Conservation (phyloP, 2,329 filamentous ascomycete genomes). For the Pseudocercospora fijiensis region DNA sequence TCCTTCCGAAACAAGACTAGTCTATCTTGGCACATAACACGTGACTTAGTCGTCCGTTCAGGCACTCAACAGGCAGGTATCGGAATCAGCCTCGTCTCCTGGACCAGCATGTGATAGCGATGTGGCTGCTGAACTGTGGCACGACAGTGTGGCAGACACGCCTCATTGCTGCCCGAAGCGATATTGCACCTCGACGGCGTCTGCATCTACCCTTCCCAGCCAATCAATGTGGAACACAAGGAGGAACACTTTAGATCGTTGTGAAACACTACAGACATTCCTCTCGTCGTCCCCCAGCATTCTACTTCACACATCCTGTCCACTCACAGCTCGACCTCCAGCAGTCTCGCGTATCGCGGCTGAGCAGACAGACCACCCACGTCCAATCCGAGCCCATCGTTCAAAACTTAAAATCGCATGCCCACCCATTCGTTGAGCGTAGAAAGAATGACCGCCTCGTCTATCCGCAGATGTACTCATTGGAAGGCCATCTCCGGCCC, state of each 20-base stretch:
- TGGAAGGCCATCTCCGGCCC: background rate
- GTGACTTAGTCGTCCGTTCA: background rate
- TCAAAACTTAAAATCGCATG: background rate
- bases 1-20: background rate
- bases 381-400: slow-evolving; percentile 3
- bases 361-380: background rate
- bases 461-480: slow-evolving; percentile 1
- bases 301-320: background rate
- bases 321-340: background rate
- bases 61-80: background rate
- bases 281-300: background rate
- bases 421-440: background rate
- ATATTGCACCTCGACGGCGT: background rate
- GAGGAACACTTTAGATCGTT: slow-evolving; percentile 1
- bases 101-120: background rate
- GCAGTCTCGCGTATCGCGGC: slow-evolving; percentile 3
- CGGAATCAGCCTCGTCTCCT: background rate
- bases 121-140: slow-evolving; percentile 5
- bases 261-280: slow-evolving; percentile 9
- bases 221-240: slow-evolving; percentile 8
- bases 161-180: slow-evolving; percentile 5
- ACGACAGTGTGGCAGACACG: slow-evolving; percentile 2
- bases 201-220: background rate
- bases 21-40: background rate
- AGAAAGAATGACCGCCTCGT: background rate